phyloP scores from a whole-genome alignment of 2,329 filamentous ascomycete species.

The Colletotrichum sp. region DNA sequence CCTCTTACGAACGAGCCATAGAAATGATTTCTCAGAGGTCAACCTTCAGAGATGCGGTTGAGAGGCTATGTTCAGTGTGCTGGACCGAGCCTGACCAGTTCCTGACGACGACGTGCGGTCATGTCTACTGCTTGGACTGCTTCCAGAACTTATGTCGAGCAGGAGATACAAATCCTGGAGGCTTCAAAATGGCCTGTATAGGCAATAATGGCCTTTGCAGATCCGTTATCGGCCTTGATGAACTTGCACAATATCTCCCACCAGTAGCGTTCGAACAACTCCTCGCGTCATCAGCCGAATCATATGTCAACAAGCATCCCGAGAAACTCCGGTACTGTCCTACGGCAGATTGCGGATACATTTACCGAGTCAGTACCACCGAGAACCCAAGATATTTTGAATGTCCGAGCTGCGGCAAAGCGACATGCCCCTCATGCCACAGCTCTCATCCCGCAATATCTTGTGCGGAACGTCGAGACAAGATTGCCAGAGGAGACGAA shows the following conservation, averaged over 20 bases:
- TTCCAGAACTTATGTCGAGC: constrained; percentile 37
- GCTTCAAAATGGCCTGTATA: constrained; percentile 28
- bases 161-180: background rate
- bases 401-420: constrained; percentile 40
- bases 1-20: constrained; percentile 23
- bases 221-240: constrained; percentile 26
- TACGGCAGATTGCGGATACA: constrained; percentile 44
- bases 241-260: constrained; percentile 34
- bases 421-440: constrained; percentile 40
- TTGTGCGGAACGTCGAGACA: constrained; percentile 37
- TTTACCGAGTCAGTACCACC: constrained; percentile 37
- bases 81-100: constrained; percentile 40
- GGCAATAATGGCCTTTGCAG: constrained; percentile 29
- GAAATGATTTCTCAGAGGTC: constrained; percentile 12
- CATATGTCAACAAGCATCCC: constrained; percentile 37
- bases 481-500: constrained; percentile 26
- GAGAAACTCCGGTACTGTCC: constrained; percentile 43
- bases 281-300: constrained; percentile 38
- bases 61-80: constrained; percentile 36
- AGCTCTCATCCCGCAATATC: constrained; percentile 34
- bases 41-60: background rate
- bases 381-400: constrained; percentile 24
- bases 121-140: constrained; percentile 47
- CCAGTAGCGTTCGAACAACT: constrained; percentile 39
- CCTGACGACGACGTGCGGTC: constrained; percentile 39